These are phyloP conservation scores for Talaromyces sp. DNA, from an alignment of 2,329 filamentous ascomycete species.

Conservation along the genomic window DNA sequence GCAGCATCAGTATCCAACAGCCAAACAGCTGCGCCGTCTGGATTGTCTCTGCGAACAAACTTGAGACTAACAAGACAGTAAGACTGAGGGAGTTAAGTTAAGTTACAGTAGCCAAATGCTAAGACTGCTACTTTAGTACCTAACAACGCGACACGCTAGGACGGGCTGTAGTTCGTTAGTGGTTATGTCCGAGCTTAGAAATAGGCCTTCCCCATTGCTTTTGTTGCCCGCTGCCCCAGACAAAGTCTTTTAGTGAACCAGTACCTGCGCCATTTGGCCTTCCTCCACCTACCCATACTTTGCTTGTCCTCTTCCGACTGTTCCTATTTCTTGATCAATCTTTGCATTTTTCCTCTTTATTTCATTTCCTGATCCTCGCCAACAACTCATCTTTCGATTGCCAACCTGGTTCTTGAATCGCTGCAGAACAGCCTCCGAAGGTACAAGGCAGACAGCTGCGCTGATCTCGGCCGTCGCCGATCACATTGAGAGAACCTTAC, in stretches of 20 bases:
- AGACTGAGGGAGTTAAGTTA: background rate
- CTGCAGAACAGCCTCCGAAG: background rate
- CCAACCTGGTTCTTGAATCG: background rate
- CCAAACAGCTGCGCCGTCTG: background rate
- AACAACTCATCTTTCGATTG: background rate
- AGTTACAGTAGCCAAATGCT: background rate
- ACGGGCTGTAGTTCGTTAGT: background rate
- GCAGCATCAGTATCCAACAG: background rate
- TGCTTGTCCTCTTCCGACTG: background rate
- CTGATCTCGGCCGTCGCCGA: background rate
- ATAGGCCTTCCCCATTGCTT: background rate
- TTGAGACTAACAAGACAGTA: background rate
- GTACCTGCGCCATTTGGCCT: conserved; percentile 10
- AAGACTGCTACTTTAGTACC: background rate
- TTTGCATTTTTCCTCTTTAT: background rate
- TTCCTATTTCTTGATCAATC: background rate
- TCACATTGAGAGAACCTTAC: background rate
- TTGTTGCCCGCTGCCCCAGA: conserved; percentile 4
- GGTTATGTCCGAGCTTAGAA: conserved; percentile 1
- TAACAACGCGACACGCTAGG: background rate
- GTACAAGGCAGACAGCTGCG: background rate
- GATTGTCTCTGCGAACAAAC: background rate
- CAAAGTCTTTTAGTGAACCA: conserved; percentile 4
- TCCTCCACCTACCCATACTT: conserved; percentile 1
- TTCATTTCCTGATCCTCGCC: background rate